Conservation (phyloP, 495 filamentous ascomycete genomes). For the Xylaria venustula region DNA sequence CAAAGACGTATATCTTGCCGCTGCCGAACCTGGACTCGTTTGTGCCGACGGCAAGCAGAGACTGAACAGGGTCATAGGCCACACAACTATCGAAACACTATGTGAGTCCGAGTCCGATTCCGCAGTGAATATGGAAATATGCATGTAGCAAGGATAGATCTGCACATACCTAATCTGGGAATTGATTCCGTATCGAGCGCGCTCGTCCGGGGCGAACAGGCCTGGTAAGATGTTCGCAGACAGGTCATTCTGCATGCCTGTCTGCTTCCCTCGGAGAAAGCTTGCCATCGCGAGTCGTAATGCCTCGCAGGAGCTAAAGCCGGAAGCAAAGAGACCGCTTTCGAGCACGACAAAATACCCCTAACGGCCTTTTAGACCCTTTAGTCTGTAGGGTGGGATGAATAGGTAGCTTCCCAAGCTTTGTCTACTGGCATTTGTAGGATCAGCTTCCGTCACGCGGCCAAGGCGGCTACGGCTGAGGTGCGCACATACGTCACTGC, state of each 20-base stretch:
- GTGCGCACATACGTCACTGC: neutral
- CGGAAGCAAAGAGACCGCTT: neutral
- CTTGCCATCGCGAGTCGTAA: conserved; percentile 63
- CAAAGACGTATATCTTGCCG: conserved; percentile 88
- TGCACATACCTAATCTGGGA: conserved; percentile 68
- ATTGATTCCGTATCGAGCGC: conserved; percentile 80
- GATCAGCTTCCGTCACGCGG: neutral
- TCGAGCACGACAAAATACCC: neutral
- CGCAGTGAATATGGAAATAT: neutral
- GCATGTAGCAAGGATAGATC: neutral
- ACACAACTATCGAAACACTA: conserved; percentile 50
- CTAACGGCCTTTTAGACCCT: neutral
- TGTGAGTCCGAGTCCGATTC: neutral
- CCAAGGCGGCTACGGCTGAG: neutral
- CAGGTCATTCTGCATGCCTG: conserved; percentile 86
- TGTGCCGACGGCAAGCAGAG: conserved; percentile 89
- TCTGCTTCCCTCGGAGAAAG: conserved; percentile 88
- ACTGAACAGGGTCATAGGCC: conserved; percentile 91
- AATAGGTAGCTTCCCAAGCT: neutral
- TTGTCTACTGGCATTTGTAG: neutral
- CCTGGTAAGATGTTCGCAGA: conserved; percentile 74
- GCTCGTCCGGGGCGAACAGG: conserved; percentile 79
- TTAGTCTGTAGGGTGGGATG: neutral
- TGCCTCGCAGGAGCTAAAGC: neutral
- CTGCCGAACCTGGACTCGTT: conserved; percentile 73